Base-by-base conservation (phyloP, 2,329 filamentous ascomycete species). In the Juglanconis juglandina region DNA sequence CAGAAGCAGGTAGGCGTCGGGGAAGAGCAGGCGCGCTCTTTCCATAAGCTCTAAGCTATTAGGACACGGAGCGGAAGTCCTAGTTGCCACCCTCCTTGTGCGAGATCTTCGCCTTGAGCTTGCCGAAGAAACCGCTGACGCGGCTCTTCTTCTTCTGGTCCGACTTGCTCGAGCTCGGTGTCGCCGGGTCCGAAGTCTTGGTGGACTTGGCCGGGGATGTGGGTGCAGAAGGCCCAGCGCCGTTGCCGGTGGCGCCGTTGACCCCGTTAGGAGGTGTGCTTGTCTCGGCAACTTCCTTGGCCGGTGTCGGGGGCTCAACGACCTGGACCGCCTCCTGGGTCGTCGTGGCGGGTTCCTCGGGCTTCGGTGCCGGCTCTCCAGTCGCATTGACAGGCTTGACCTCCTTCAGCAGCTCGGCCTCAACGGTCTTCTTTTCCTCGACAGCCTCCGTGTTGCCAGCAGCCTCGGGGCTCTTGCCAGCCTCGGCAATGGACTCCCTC, bases 371-470 rank as follows among this genome's bases (percentile, higher is more conserved):
- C 10, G 46, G 24, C 52, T 72, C 60, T 46, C 75, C 75, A 44
- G 62, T 68, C 0, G 69, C 66, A 66, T 77, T 68, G 56, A 71
- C 70, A 56, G 74, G 70, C 72, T 82, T 79, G 63, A 87, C 81
- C 72, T 89, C 84, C 65, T 85, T 81, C 52, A 92, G 78, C 8
- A 96, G 79, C 76, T 96, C 89, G 33, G 84, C 74, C 77, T 96
- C 91, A 5, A 92, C 81, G 9, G 79, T 81, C 72, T 84, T 85
- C 83, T 95, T 95, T 67, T 93, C 90, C 64, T 83, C 76, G 6
- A 95, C 89, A 17, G 87, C 89, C 58, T 81, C 80, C 1, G 85
- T 78, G 73, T 87, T 88, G 58, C 83, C 82, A 41, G 89, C 84
- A 39, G 91, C 91, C 75, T 95, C 91, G 8, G 90, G 88, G 63